Percentiles rank a stretch among this genome's conserved stretches.
These are phyloP conservation scores for Wickerhamomyces sp. DNA, from an alignment of 1,139 yeast genomes.

Conservation along the genomic window DNA sequence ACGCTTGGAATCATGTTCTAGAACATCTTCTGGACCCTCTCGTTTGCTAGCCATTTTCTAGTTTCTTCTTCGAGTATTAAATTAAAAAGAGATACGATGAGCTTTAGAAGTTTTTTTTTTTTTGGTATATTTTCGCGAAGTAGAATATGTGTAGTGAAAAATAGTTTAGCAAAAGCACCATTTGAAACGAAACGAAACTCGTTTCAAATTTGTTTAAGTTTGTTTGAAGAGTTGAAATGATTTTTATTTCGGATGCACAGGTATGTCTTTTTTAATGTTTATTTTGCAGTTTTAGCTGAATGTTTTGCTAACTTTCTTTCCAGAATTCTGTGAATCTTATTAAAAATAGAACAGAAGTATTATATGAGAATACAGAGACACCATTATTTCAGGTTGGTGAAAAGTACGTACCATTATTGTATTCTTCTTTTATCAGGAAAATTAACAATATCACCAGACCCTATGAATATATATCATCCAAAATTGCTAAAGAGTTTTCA, in stretches of 20 bases:
- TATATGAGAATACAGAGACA: conserved; percentile 10
- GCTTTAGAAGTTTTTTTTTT: too few species aligned
- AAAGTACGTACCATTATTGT: conserved; percentile 4
- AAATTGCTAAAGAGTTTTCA: conserved; percentile 28
- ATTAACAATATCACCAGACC: conserved; percentile 4
- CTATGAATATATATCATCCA: conserved; percentile 19
- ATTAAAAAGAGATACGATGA: too few species aligned
- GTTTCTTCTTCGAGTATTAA: too few species aligned
- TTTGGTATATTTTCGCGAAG: too few species aligned
- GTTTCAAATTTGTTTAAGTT: not conserved
- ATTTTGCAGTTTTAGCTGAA: too few species aligned
- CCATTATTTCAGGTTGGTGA: conserved; percentile 1
- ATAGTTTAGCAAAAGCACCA: too few species aligned
- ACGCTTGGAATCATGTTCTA: conserved; percentile 7
- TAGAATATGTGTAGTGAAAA: too few species aligned
- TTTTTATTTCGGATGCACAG: not conserved
- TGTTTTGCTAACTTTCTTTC: not conserved
- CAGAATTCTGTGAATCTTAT: conserved; percentile 13
- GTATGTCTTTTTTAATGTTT: conserved; percentile 1
- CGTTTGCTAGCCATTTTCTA: not conserved
- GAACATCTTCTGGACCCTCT: conserved; percentile 5
- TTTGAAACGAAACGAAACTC: too few species aligned
- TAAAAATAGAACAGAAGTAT: conserved; percentile 9
- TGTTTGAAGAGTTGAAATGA: not conserved
- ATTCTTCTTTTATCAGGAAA: not conserved